Evolutionary conservation across 1,139 yeast species (phyloP).

Genomic region (Casaregolazyma lundiana): DNA sequence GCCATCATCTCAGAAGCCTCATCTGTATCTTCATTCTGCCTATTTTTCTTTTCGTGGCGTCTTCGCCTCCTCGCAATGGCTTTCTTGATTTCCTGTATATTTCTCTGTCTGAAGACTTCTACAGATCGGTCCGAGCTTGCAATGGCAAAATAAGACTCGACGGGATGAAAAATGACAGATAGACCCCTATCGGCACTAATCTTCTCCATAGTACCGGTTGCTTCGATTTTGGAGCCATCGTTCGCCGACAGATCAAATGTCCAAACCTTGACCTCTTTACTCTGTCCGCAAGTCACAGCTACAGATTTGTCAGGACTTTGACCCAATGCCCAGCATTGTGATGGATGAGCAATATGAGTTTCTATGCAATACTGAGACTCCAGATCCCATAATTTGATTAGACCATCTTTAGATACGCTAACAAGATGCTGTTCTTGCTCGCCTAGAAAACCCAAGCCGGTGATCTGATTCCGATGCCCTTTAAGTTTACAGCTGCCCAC

Average conservation of each 20-base stretch:
- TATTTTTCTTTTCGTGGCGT: constrained; percentile 41
- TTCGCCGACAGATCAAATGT: constrained; percentile 46
- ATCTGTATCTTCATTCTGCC: constrained; percentile 7
- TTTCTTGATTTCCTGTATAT: constrained; percentile 72
- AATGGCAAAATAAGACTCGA: constrained; percentile 51
- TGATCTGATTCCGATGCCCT: constrained; percentile 86
- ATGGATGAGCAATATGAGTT: constrained; percentile 89
- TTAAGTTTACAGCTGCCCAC: constrained; percentile 79
- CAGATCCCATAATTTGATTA: constrained; percentile 89
- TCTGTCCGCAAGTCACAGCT: constrained; percentile 69
- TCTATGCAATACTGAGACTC: constrained; percentile 86
- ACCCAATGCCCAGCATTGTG: constrained; percentile 87
- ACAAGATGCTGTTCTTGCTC: constrained; percentile 54
- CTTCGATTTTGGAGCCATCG: constrained; percentile 51
- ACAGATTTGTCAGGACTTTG: constrained; percentile 32
- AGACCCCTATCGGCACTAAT: constrained; percentile 74
- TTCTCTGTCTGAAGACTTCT: constrained; percentile 77
- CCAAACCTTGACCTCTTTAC: constrained; percentile 85
- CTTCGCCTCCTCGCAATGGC: constrained; percentile 76
- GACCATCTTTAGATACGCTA: constrained; percentile 82
- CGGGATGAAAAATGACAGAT: constrained; percentile 49
- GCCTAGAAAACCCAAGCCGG: constrained; percentile 55
- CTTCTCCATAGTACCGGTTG: constrained; percentile 67
- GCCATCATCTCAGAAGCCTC: neutral
- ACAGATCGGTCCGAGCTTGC: constrained; percentile 77